Evolutionary conservation across 2,329 filamentous ascomycete genomes (phyloP), one percentile per base, ranked within the genome.

Genomic region (Eutypella sp.): DNA sequence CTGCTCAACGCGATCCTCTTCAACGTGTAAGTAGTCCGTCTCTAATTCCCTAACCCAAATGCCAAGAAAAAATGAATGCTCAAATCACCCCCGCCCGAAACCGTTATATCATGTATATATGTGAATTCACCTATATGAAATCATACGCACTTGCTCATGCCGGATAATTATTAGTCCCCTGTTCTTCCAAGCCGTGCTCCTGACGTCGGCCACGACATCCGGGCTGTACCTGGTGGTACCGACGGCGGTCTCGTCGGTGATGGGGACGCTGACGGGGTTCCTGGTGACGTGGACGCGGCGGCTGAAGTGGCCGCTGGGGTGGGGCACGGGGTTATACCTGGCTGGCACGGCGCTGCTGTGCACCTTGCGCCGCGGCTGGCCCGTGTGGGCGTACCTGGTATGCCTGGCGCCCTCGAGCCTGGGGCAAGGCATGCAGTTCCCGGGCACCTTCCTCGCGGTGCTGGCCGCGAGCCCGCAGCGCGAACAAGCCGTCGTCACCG

Each of bases 121-220:
- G n/a, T n/a, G n/a, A n/a, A n/a, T n/a, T n/a, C n/a, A n/a, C n/a
- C n/a, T n/a, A n/a, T n/a, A n/a, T n/a, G n/a, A n/a, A n/a, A n/a
- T n/a, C n/a, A n/a, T n/a, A n/a, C n/a, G n/a, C n/a, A n/a, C n/a
- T n/a, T n/a, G n/a, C n/a, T n/a, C n/a, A n/a, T n/a, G n/a, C n/a
- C n/a, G n/a, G n/a, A n/a, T n/a, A 47, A 37, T 66, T 16, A 78
- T 78, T 53, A 81, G 81, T 5, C 87, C 87, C 1, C 70, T 91
- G 7, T 91, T 84, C 69, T 90, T 88, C 67, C 85, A 89, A 61
- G 84, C 82, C 31, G 85, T 89, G 22, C 81, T 87, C 40, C 74
- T 86, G 42, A 81, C 84, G 47, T 77, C 74, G 5, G 82, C 87
- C 15, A 89, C 86, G 1, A 70, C 74, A 20, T 88, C 86, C 1